Evolutionary conservation across 352 stramenopile genomes (phyloP).

Genomic region (Phytophthora multivora): DNA sequence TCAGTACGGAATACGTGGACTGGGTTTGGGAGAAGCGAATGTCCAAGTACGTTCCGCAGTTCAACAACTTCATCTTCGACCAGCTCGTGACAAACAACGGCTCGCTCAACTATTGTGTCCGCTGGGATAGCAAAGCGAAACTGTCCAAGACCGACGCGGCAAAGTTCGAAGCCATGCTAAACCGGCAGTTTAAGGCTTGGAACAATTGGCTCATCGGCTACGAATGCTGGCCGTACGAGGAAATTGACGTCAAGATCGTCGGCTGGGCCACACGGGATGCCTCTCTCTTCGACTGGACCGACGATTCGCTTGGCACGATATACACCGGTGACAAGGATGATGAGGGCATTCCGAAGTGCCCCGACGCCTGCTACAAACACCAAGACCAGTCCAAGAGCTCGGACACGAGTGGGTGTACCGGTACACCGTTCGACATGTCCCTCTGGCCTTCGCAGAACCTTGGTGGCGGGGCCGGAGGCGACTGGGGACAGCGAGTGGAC

Average conservation of each 20-base stretch:
- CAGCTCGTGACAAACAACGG: constrained; percentile 1
- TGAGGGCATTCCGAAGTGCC: constrained; percentile 21
- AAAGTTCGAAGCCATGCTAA: constrained; percentile 3
- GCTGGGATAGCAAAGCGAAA: background rate
- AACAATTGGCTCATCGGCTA: constrained; percentile 31
- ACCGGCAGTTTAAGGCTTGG: constrained; percentile 7
- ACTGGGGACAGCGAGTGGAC: constrained; percentile 37
- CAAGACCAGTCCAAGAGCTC: constrained; percentile 24
- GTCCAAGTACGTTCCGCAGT: background rate
- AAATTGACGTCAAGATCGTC: constrained; percentile 36
- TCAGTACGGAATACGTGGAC: background rate
- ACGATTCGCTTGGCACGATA: constrained; percentile 37
- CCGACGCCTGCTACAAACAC: constrained; percentile 44
- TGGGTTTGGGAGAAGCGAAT: constrained; percentile 2
- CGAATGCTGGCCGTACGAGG: constrained; percentile 37
- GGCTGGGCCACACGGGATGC: constrained; percentile 33
- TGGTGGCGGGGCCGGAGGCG: constrained; percentile 13
- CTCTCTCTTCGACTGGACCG: constrained; percentile 37
- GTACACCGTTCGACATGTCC: constrained; percentile 38
- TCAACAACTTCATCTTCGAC: background rate
- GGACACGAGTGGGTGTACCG: constrained; percentile 36
- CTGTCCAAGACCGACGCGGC: background rate
- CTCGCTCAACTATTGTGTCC: background rate
- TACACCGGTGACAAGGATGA: constrained; percentile 14
- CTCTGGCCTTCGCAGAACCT: constrained; percentile 30